Evolutionary conservation across 164 flowering plant genomes (phyloP), one percentile per base, ranked within the genome.

Genomic region (Umbellularia californica): DNA sequence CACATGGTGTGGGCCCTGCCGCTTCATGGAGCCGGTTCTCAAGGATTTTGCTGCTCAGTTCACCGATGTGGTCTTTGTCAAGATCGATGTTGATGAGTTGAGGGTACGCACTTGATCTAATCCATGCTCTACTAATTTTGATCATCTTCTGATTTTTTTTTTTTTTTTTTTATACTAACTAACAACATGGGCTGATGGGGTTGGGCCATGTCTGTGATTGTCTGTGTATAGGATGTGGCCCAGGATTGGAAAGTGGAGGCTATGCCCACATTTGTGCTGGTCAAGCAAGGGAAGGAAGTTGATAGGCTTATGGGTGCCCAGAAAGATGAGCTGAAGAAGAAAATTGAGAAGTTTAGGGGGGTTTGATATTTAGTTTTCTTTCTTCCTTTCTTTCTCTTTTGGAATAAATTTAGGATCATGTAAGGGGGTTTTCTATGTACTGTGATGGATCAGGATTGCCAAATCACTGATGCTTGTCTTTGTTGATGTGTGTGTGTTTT

Each of bases 1-100:
- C 9, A 58, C 84, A 6, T 91, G 96, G 96, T 91, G 92, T 65
- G 89, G 86, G 58, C 92, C 94, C 0, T 91, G 96, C 60, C 85
- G 81, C 13, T 17, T 50, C 65, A 84, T 91, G 81, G 90, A 90
- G 64, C 92, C 89, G 10, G 11, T 50, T 7, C 1, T 91, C 12
- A 78, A 83, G 19, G 86, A 84, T 9, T 73, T 84, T 30, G 86
- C 92, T 15, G 78, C 80, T 13, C 85, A 73, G 52, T 86, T 83
- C 75, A 70, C 81, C 0, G 87, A 88, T 7, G 89, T 90, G 2
- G 85, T 83, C 68, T 87, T 90, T 76, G 76, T 91, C 78, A 88
- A 86, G 89, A 84, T 89, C 62, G 96, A 91, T 58, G 90, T 87
- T 4, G 94, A 91, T 70, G 85, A 85, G 71, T 66, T 90, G 62